Conservation (phyloP, 495 filamentous ascomycete species). For the Tuber melanosporum region DNA sequence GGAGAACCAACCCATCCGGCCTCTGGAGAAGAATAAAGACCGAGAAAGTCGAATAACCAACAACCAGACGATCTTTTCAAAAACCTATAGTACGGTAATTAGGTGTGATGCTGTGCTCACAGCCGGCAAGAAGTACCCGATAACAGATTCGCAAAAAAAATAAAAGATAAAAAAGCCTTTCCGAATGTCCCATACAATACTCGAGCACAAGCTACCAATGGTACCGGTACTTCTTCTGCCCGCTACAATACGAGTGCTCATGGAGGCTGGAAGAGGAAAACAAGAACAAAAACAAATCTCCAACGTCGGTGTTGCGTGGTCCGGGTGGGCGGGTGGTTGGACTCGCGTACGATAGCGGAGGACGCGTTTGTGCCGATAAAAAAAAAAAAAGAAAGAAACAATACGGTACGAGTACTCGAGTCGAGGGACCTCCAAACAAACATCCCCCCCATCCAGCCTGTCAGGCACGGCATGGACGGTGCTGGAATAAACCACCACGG, state of each 20-base stretch:
- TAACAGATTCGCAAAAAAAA: not conserved
- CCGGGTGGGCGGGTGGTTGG: not conserved
- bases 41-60: too few relatives aligned
- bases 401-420: too few relatives aligned
- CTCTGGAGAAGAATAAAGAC: too few relatives aligned
- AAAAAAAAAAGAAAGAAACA: not conserved
- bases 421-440: not conserved
- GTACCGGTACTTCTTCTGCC: not conserved
- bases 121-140: too few relatives aligned
- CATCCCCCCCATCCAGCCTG: not conserved
- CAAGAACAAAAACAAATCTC: not conserved
- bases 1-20: too few relatives aligned
- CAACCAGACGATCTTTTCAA: too few relatives aligned
- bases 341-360: not conserved
- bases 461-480: not conserved
- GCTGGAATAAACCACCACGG: not conserved
- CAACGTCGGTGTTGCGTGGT: not conserved
- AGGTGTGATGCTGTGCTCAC: too few relatives aligned
- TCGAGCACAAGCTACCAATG: too few relatives aligned
- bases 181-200: too few relatives aligned
- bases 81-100: too few relatives aligned
- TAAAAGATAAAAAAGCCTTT: not conserved
- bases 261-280: not conserved
- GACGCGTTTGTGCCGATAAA: not conserved
- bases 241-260: not conserved